Evolutionary conservation across 163 green algal species (phyloP), one percentile per base, ranked within the genome.

Genomic region (Chlamydomonas reinhardtii): DNA sequence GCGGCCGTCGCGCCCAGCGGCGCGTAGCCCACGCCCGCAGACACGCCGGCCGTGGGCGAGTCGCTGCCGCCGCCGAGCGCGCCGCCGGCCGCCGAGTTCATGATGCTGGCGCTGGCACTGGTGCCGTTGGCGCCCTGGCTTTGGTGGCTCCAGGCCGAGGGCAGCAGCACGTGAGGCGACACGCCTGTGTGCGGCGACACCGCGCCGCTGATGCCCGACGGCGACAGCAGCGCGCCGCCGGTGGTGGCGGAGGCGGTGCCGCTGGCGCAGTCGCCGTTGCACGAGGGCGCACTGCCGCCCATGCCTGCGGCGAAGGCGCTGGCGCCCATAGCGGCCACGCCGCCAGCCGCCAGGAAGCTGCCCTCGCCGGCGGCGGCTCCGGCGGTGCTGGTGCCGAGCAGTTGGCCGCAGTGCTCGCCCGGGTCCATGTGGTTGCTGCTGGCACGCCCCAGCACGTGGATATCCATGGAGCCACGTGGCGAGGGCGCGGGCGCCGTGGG

Each of bases 401-500:
- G 52, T 9, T 48, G 31, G 0, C 79, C 79, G 20, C 43, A 48
- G 17, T 84, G 65, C 68, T 85, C 79, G 52, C 73, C 48, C 15
- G 5, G 1, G 17, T 85, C 52, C 29, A 78, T 34, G 32, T 61
- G 68, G 34, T 78, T 68, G 68, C 79, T 85, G 14, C 35, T 29
- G 56, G 20, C 52, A 29, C 70, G 70, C 29, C 69, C 69, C 24
- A 86, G 54, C 15, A 73, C 34, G 35, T 86, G 54, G 3, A 79
- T 17, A 35, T 86, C 80, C 69, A 86, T 86, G 34, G 80, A 86
- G 27, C 80, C 80, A 8, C 80, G 80, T 1, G 80, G 80, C 17
- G 80, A 80, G 17, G 80, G 80, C 35, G 80, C 80, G 0, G 80
- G 80, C 5, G 80, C 80, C 56, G 34, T 59, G 0, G 69, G 54